Conservation (phyloP, 2,329 filamentous ascomycete genomes). For the Colletotrichum paranaense region DNA sequence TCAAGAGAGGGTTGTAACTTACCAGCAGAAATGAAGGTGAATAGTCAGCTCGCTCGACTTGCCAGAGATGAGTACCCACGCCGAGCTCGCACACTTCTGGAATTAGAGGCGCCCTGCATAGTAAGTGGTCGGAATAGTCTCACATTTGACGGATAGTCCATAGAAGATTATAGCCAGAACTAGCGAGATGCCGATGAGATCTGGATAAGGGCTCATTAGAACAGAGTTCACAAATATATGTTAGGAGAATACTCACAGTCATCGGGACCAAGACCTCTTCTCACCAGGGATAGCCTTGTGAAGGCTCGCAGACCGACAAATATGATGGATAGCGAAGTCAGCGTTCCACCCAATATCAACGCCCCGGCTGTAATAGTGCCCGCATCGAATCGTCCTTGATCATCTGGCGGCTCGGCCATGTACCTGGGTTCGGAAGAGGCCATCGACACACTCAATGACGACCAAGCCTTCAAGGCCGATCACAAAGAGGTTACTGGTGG, state of each 20-base stretch:
- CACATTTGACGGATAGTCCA: conserved; percentile 11
- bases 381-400: conserved; percentile 25
- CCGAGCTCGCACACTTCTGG: conserved; percentile 13
- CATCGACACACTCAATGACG: conserved; percentile 8
- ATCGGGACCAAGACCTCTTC: conserved; percentile 10
- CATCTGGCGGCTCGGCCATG: conserved; percentile 24
- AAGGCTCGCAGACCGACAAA: conserved; percentile 15
- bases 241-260: conserved; percentile 9
- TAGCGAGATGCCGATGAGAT: conserved; percentile 18
- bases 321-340: conserved; percentile 15
- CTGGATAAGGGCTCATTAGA: not conserved
- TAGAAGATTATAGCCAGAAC: conserved; percentile 8
- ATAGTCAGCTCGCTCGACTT: conserved; percentile 18
- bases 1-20: not conserved
- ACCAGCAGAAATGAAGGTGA: conserved; percentile 20
- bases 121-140: not conserved
- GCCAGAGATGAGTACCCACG: conserved; percentile 27
- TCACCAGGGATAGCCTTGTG: conserved; percentile 22
- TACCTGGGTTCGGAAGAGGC: conserved; percentile 10
- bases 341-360: not conserved
- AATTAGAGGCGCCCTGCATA: not conserved
- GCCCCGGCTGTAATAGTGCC: conserved; percentile 5
- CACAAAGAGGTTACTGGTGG: not conserved
- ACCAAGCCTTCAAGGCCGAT: not conserved
- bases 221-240: too few species aligned